phyloP scores from a whole-genome alignment of 2,329 filamentous ascomycete species.

The Malbranchea cinnamomea region DNA sequence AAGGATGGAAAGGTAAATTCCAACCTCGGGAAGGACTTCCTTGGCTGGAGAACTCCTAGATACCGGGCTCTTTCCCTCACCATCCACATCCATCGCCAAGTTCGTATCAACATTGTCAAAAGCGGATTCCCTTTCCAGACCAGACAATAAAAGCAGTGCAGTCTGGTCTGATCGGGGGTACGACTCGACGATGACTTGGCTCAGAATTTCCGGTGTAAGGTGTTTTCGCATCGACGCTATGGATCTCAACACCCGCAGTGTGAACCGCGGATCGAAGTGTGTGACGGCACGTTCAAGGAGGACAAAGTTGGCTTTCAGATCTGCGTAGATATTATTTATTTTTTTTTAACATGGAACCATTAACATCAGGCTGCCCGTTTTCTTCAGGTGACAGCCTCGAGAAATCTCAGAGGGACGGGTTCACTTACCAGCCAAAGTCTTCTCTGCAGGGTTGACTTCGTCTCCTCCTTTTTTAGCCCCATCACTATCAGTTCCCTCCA shows the following conservation, averaged over 20 bases:
- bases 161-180: constrained; percentile 54
- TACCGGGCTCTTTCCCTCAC: constrained; percentile 41
- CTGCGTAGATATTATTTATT: no score
- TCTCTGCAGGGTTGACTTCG: constrained; percentile 31
- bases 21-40: constrained; percentile 71
- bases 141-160: constrained; percentile 54
- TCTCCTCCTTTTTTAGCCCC: constrained; percentile 31
- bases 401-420: constrained; percentile 9
- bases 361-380: no score
- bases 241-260: constrained; percentile 80
- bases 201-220: constrained; percentile 65
- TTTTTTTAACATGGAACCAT: no score
- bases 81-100: constrained; percentile 60
- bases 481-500: constrained; percentile 42
- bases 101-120: constrained; percentile 43
- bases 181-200: constrained; percentile 65
- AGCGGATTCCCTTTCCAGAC: constrained; percentile 52
- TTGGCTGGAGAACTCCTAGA: constrained; percentile 50
- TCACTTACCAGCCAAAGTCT: constrained; percentile 34
- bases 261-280: constrained; percentile 89
- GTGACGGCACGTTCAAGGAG: constrained; percentile 83
- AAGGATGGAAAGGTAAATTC: constrained; percentile 76
- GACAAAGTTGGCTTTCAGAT: constrained; percentile 88
- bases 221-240: constrained; percentile 93
- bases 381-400: no score